Base-by-base conservation (phyloP, 179 eudicot genomes). In the Heliamphora pulchella region DNA sequence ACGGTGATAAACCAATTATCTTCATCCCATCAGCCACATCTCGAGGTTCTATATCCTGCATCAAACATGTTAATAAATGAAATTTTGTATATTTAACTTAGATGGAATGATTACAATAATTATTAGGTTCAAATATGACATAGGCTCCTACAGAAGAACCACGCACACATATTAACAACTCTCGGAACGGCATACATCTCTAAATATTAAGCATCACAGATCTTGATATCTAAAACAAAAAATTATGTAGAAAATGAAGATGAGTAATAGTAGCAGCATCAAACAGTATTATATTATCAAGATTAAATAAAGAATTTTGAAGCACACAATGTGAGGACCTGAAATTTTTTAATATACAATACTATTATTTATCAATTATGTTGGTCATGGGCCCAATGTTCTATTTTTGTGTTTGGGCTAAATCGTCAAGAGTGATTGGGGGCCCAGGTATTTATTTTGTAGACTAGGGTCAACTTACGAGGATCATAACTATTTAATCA, bases 1-100 rank as follows among this genome's bases (percentile, higher is more conserved):
- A 96, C 9, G 99, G 99, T 62, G 91, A 90, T 82, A 96, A 80
- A 63, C 98, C 98, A 53, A 79, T 83, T 72, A 96, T 85, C 88
- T 92, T 89, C 98, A 96, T 90, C 78, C 86, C 86, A 47, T 79
- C 77, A 67, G 84, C 75, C 82, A 74, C 86, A 79, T 81, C 85
- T 51, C 62, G 74, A 59, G 71, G 76, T 79, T 80, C 85, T 47
- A 8, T 63, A 80, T 86, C 87, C 98, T 95, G 91, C 89, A 82
- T 78, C 48, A 22, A 73, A 50, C n/a, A 13, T 6, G 51, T 13
- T 3, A 46, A 79, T 13, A 47, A 41, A 41, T 69, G 44, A 79
- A 39, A 57, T 44, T 20, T 22, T 20, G 20, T n/a, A 18, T 57
- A 44, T 8, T 5, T 59, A 59, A 59, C 44, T 63, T 62, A 31